Evolutionary conservation across 495 filamentous ascomycete species (phyloP).

Genomic region (Neurospora sp.): DNA sequence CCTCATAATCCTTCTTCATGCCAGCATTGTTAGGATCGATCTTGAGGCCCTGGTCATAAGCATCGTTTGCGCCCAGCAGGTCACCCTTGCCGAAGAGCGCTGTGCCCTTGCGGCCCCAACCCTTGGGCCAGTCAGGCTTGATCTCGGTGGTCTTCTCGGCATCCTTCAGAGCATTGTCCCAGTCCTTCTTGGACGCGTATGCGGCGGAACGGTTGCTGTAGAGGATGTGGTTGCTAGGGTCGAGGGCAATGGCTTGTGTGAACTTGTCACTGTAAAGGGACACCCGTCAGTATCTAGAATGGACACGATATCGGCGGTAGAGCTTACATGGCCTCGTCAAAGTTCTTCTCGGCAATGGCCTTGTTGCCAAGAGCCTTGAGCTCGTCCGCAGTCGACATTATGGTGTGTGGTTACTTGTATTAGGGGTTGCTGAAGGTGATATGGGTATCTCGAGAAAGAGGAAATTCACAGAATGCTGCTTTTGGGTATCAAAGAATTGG

Average conservation of each 20-base stretch:
- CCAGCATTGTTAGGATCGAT: slow-evolving; percentile 85
- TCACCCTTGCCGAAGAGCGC: slow-evolving; percentile 81
- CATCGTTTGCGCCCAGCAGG: slow-evolving; percentile 71
- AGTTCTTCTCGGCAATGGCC: slow-evolving; percentile 93
- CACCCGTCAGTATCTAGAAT: not conserved
- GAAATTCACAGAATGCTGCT: not conserved
- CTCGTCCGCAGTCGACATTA: slow-evolving; percentile 44
- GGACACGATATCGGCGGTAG: slow-evolving; percentile 11
- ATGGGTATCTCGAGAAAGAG: not conserved
- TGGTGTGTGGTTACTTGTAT: not conserved
- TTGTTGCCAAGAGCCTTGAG: slow-evolving; percentile 97
- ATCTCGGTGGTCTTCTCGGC: slow-evolving; percentile 85
- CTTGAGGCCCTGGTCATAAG: slow-evolving; percentile 86
- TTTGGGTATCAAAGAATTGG: not conserved
- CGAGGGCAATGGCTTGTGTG: slow-evolving; percentile 81
- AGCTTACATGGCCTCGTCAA: slow-evolving; percentile 86
- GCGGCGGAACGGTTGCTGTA: slow-evolving; percentile 97
- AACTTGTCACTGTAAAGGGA: slow-evolving; percentile 67
- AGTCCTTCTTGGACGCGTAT: slow-evolving; percentile 85
- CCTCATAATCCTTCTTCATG: slow-evolving; percentile 74
- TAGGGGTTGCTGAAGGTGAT: not conserved
- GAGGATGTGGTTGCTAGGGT: slow-evolving; percentile 84
- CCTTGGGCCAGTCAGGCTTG: slow-evolving; percentile 97
- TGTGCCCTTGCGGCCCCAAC: slow-evolving; percentile 84
- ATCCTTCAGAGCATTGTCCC: slow-evolving; percentile 73